A percentile compares a stretch with the other conserved stretches of the same genome.
phyloP scores from a whole-genome alignment of 805 yeast species.

The Candida coleopterorum region DNA sequence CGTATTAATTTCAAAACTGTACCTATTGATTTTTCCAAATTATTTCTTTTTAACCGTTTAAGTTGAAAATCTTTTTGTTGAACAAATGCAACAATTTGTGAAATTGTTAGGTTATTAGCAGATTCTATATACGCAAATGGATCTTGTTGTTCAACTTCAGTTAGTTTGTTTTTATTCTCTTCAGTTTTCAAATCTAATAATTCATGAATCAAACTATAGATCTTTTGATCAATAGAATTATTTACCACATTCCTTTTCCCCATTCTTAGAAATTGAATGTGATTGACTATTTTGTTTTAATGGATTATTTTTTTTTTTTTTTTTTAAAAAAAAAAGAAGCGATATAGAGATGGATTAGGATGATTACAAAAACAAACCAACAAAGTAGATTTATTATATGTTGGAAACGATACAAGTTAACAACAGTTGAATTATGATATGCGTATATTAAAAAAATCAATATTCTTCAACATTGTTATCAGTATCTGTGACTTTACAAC shows the following conservation, averaged over 20 bases:
- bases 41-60: slow-evolving; percentile 61
- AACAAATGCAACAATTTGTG: slow-evolving; percentile 53
- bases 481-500: slow-evolving; percentile 76
- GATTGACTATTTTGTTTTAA: not conserved
- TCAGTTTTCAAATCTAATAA: slow-evolving; percentile 58
- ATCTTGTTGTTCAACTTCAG: slow-evolving; percentile 13
- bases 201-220: slow-evolving; percentile 50
- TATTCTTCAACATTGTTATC: slow-evolving; percentile 52
- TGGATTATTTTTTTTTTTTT: not conserved
- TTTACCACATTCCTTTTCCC: slow-evolving; percentile 2
- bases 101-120: slow-evolving; percentile 52
- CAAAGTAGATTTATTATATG: too few species aligned
- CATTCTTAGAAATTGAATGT: not conserved
- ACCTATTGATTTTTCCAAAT: slow-evolving; percentile 61
- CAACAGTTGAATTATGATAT: too few species aligned
- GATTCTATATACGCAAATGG: slow-evolving; percentile 46
- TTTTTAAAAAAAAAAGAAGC: not conserved
- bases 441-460: too few species aligned
- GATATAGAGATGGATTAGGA: not conserved
- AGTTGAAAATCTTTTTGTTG: slow-evolving; percentile 64
- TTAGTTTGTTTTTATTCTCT: slow-evolving; percentile 24
- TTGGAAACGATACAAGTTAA: too few species aligned
- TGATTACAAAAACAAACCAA: not conserved
- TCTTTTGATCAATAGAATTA: slow-evolving; percentile 30
- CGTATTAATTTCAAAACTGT: slow-evolving; percentile 50